Evolutionary conservation across 768 basidiomycete species (phyloP).

Genomic region (Russula brevipes): DNA sequence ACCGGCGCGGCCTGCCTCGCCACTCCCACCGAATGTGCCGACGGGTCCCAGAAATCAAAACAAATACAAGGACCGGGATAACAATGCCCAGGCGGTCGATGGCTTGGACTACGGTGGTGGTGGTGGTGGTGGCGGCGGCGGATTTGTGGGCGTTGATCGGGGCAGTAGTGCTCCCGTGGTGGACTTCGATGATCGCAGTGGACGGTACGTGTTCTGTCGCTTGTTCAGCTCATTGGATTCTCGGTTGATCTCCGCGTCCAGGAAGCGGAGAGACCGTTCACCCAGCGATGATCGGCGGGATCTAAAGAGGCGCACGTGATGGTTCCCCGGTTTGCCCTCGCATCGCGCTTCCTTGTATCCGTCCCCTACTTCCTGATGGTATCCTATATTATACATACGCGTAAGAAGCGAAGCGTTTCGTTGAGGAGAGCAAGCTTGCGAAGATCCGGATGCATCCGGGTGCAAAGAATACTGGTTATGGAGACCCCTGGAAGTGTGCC

Average conservation of each 20-base stretch:
- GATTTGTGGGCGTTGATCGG: conserved; percentile 18
- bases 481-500: no score
- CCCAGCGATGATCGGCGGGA: conserved; percentile 25
- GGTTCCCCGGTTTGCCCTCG: no score
- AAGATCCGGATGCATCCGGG: no score
- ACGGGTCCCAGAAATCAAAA: conserved; percentile 86
- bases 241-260: not conserved
- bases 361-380: not conserved
- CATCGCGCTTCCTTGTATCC: not conserved
- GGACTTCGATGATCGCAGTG: conserved; percentile 19
- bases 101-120: conserved; percentile 81
- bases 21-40: conserved; percentile 80
- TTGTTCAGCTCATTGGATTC: not conserved
- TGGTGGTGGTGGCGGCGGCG: conserved; percentile 29
- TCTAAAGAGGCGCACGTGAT: conserved; percentile 14
- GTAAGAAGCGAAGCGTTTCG: no score
- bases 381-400: not conserved
- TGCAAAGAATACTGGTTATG: no score
- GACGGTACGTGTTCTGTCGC: conserved; percentile 17
- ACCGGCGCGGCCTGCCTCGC: conserved; percentile 74
- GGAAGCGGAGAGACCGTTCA: conserved; percentile 26
- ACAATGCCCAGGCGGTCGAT: conserved; percentile 78
- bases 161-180: conserved; percentile 26
- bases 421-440: no score
- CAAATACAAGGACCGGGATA: conserved; percentile 86